Base-by-base conservation (phyloP, 2,329 filamentous ascomycete genomes). In the Verruconis gallopava region DNA sequence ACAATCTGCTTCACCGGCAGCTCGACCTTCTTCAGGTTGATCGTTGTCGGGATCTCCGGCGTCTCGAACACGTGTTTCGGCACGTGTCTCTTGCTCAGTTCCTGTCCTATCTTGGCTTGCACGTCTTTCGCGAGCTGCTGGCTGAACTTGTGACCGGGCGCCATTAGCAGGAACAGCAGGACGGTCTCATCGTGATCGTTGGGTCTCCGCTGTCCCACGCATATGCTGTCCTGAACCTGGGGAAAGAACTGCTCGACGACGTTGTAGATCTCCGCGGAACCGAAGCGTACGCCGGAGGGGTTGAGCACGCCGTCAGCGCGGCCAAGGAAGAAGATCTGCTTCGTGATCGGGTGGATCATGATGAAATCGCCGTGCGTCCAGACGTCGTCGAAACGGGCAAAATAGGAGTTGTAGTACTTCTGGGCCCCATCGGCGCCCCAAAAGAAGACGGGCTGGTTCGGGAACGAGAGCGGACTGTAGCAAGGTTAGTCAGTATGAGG, bases 351-450 rank as follows among this genome's bases (percentile, higher is more conserved):
- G 52, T 89, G 76, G 12, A 82, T 63, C 25, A 72, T 70, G 51
- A 84, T 77, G 55, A 88, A 89, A 53, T 91, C 85, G 17, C 84
- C 84, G 48, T 91, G 85, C 0, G 81, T 81, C 85, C 84, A 91
- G 1, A 83, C 81, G 43, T 75, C 56, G 11, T 65, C 63, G 42
- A 65, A 69, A 4, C 65, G 60, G 21, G 51, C 59, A 46, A 65
- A 69, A 40, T 69, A 69, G 0, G 64, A 62, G 20, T 60, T 59
- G 21, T 62, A 63, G 38, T 69, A 69, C 41, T 60, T 61, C 33
- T 62, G 52, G 1, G 60, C 63, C 1, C 47, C 41, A n/a, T 54
- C 49, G 34, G 67, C 63, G 38, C 60, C 63, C 62, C 64, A 69
- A 53, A 69, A 68, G 46, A 57, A 62, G 2, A 68, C 56, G 0